Evolutionary conservation across 2,329 filamentous ascomycete species (phyloP).

Genomic region (Ambrosiella beaveri): DNA sequence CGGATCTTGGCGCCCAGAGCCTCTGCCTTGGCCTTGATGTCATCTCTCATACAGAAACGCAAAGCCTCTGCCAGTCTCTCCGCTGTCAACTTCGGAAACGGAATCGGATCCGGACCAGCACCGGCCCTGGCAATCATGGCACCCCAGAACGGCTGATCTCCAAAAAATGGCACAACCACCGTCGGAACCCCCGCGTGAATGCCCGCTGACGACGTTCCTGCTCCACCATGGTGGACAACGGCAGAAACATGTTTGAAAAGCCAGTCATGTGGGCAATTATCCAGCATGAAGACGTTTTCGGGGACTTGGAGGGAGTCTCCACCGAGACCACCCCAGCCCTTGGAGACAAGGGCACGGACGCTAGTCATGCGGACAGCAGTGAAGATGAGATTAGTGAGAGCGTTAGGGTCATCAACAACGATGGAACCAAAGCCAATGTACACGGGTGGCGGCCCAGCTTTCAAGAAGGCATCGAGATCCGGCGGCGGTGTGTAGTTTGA

Average conservation of each 20-base stretch:
- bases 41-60: slow-evolving; percentile 37
- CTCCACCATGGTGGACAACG: slow-evolving; percentile 77
- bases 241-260: slow-evolving; percentile 64
- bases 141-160: slow-evolving; percentile 73
- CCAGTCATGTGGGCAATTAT: slow-evolving; percentile 80
- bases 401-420: slow-evolving; percentile 58
- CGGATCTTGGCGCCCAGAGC: slow-evolving; percentile 48
- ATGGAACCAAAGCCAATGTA: slow-evolving; percentile 78
- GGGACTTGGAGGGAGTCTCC: slow-evolving; percentile 53
- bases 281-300: slow-evolving; percentile 64
- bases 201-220: slow-evolving; percentile 76
- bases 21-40: slow-evolving; percentile 37
- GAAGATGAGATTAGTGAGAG: slow-evolving; percentile 54
- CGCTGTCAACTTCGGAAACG: slow-evolving; percentile 48
- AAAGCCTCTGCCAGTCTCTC: slow-evolving; percentile 52
- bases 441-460: slow-evolving; percentile 51
- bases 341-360: slow-evolving; percentile 65
- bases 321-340: slow-evolving; percentile 76
- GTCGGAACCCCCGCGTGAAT: slow-evolving; percentile 66
- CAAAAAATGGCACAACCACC: slow-evolving; percentile 72
- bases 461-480: slow-evolving; percentile 49
- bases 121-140: slow-evolving; percentile 56
- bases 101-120: slow-evolving; percentile 54
- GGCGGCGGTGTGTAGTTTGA: slow-evolving; percentile 47
- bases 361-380: slow-evolving; percentile 49